Base-by-base conservation (phyloP, 371 early-diverging fungal genomes). In the Dinochytrium kinnereticum region DNA sequence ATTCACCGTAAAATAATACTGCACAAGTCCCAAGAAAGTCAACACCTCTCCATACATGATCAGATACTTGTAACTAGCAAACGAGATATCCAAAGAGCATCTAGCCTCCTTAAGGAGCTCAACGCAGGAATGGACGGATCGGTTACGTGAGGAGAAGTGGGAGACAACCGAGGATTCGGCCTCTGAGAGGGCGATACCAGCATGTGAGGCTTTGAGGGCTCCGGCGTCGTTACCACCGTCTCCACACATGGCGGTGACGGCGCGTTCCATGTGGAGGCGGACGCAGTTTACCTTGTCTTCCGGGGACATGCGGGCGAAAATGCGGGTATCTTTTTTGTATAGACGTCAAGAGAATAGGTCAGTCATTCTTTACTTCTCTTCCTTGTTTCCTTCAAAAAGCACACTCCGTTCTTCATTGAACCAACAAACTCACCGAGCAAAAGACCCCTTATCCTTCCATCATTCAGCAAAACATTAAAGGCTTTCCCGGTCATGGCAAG, bases 151-250 rank as follows among this genome's bases (percentile, higher is more conserved):
- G 28, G 90, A 89, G 82, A 97, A 98, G 55, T 92, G 93, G 26
- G 95, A 89, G 2, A 94, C 95, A 40, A 96, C 89, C 30, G 91
- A 93, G 0, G 93, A 71, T 79, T 94, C 95, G 49, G 94, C 91
- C 68, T 92, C 91, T 1, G 93, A 91, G 31, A 98, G 84, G 49
- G 96, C 93, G 13, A 98, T 72, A 53, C 98, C 97, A 19, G 93
- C 95, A 76, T 95, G 95, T 15, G 96, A 93, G 57, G 91, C 93
- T 51, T 92, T 90, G 55, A 98, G 82, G 19, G 98, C 98, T 55
- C 95, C 97, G 74, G 94, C 92, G 82, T 98, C 98, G 82, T 98
- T 98, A 28, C 92, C 96, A 68, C 97, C 98, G 81, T 98, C 98
- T 71, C 98, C 98, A 80, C 94, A 93, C 94, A 95, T 94, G 51